Conservation (phyloP, 768 basidiomycete species). For the Rhodocollybia butyracea region DNA sequence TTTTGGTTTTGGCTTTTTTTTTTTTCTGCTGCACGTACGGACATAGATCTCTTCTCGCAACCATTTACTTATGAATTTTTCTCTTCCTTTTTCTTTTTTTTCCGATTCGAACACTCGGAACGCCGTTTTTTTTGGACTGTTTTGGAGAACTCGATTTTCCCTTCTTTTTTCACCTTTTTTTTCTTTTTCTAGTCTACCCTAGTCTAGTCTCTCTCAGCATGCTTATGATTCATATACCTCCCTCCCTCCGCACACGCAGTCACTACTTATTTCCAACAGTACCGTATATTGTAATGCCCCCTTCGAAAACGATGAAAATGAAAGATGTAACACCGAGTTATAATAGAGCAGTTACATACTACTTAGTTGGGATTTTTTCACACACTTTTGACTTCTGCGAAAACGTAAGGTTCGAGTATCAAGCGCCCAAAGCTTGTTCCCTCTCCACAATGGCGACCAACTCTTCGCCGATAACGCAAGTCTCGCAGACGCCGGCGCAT, state of each 20-base stretch:
- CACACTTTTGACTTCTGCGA: background rate
- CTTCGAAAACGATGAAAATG: too few species aligned
- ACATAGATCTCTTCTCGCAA: background rate
- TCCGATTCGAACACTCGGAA: background rate
- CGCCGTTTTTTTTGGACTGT: background rate
- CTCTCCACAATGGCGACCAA: conserved; percentile 18
- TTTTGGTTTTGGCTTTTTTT: background rate
- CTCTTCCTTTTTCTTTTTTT: too few species aligned
- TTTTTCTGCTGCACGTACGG: background rate
- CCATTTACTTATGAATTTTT: too few species aligned
- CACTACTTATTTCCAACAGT: conserved; percentile 3
- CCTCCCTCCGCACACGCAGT: background rate
- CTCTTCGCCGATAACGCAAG: conserved; percentile 54
- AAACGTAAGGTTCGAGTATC: background rate
- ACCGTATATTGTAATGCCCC: conserved; percentile 13
- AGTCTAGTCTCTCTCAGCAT: background rate
- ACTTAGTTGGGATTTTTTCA: background rate
- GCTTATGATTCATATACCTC: conserved; percentile 11
- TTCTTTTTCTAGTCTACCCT: background rate
- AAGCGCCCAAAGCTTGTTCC: background rate
- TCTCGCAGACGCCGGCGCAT: conserved; percentile 62
- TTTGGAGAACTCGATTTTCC: background rate
- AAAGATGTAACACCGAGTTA: background rate
- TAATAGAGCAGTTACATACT: too few species aligned
- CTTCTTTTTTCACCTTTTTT: background rate